These are phyloP conservation scores for Alternaria sp. DNA, from an alignment of 2,329 filamentous ascomycete species.

Conservation along the genomic window DNA sequence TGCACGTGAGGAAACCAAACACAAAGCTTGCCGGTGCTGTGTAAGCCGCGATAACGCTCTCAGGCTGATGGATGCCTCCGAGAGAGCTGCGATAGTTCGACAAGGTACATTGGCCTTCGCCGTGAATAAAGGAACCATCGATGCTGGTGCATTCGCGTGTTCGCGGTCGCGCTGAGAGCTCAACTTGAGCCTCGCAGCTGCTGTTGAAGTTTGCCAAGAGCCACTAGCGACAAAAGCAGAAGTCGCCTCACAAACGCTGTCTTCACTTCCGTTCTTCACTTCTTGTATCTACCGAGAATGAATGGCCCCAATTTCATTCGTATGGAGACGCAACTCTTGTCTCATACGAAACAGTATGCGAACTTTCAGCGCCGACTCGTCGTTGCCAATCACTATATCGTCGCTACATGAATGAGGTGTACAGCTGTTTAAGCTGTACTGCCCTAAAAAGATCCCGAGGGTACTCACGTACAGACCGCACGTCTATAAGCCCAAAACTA, in stretches of 20 bases:
- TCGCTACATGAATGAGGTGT: neutral
- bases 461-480: slow-evolving; percentile 4
- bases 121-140: slow-evolving; percentile 25
- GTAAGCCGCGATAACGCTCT: slow-evolving; percentile 21
- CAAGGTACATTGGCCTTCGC: slow-evolving; percentile 30
- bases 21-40: slow-evolving; percentile 29
- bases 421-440: neutral
- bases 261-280: neutral
- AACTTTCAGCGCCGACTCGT: neutral
- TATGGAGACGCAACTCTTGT: neutral
- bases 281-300: neutral
- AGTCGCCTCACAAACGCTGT: neutral
- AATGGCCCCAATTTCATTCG: neutral
- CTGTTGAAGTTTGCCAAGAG: slow-evolving; percentile 21
- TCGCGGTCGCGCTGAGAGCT: slow-evolving; percentile 21
- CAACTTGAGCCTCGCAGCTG: slow-evolving; percentile 16
- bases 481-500: neutral
- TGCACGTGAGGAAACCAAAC: slow-evolving; percentile 44
- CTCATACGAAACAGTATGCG: neutral
- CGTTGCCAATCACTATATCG: neutral
- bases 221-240: slow-evolving; percentile 20
- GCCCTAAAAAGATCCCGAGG: neutral
- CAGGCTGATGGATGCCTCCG: slow-evolving; percentile 17
- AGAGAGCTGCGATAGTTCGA: slow-evolving; percentile 16
- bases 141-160: slow-evolving; percentile 16